Base-by-base conservation (phyloP, 495 filamentous ascomycete species). In the Trichocladium uniseriatum region DNA sequence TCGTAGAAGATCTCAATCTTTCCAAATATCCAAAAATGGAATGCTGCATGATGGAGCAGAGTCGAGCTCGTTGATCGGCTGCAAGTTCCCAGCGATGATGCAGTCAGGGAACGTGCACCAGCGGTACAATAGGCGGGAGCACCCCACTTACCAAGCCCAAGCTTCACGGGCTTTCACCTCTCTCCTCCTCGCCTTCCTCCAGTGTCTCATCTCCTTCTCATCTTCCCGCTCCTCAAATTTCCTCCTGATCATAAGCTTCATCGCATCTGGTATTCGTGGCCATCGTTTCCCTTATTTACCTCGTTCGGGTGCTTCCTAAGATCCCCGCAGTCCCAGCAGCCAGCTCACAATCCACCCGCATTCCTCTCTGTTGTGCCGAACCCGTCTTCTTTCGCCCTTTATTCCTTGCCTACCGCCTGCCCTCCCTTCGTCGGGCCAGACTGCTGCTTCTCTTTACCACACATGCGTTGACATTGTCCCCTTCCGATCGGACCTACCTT, bases 101-200 rank as follows among this genome's bases (percentile, higher is more conserved):
- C 49, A 56, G 11, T 18, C n/a, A 35, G 24, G 48, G 49, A 36
- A 49, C 49, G 45, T 47, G 45, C 34, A 29, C 47, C 22, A 15
- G 43, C 39, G 35, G 29, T 34, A 43, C 40, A 36, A 50, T 46
- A 62, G 53, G 53, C 60, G 53, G 57, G 48, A 61, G 46, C 60
- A 61, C 62, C 62, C 62, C 62, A 65, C 62, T 58, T 50, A 35
- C 53, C 52, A 65, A 57, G 34, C 42, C 24, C 28, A 31, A 51
- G 49, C 61, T 51, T 56, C 63, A 57, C 58, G 58, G n/a, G 24
- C 24, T 56, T 60, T 59, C 58, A 59, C 49, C 51, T 53, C 35
- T 44, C 24, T 45, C 57, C 22, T 49, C 53, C 44, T 50, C 46
- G 46, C 45, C 46, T 39, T 28, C 47, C 20, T 27, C 34, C 31